Percentiles rank a stretch among this genome's conserved stretches.
Conservation (phyloP, 2,329 filamentous ascomycete species). For the Ceratocystis harringtonii region DNA sequence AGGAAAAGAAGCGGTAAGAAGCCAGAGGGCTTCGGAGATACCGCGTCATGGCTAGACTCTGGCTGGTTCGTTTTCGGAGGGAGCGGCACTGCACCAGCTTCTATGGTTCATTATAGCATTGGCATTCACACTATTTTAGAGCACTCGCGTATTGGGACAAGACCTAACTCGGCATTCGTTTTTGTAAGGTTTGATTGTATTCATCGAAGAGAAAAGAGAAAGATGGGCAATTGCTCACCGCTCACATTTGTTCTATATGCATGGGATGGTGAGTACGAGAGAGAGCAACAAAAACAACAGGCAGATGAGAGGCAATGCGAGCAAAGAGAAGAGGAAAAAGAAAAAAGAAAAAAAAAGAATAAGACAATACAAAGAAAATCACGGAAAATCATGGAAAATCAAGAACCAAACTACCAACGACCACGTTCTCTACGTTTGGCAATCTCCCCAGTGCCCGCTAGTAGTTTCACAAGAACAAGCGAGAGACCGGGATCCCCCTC, state of each 20-base stretch:
- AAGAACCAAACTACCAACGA: too few species aligned
- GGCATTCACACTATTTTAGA: neutral
- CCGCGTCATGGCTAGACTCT: too few species aligned
- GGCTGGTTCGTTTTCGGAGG: too few species aligned
- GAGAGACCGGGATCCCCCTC: too few species aligned
- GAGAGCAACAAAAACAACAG: neutral
- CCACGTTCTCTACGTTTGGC: too few species aligned
- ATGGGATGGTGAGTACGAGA: neutral
- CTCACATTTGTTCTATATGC: neutral
- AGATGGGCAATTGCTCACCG: neutral
- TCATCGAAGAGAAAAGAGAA: neutral
- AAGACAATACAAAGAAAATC: neutral
- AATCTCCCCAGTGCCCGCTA: too few species aligned
- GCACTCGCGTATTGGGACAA: too few species aligned
- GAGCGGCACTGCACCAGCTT: neutral
- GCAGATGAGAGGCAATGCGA: neutral
- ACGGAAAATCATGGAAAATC: too few species aligned
- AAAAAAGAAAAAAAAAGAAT: neutral
- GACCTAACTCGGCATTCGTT: too few species aligned
- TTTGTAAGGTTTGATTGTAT: too few species aligned
- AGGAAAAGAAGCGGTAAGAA: constrained; percentile 35
- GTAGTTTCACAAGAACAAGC: too few species aligned
- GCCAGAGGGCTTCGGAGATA: too few species aligned
- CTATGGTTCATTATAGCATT: constrained; percentile 3
- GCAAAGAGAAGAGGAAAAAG: neutral